phyloP scores from a whole-genome alignment of 345 rosid species.

The Eucalyptus cladocalyx region DNA sequence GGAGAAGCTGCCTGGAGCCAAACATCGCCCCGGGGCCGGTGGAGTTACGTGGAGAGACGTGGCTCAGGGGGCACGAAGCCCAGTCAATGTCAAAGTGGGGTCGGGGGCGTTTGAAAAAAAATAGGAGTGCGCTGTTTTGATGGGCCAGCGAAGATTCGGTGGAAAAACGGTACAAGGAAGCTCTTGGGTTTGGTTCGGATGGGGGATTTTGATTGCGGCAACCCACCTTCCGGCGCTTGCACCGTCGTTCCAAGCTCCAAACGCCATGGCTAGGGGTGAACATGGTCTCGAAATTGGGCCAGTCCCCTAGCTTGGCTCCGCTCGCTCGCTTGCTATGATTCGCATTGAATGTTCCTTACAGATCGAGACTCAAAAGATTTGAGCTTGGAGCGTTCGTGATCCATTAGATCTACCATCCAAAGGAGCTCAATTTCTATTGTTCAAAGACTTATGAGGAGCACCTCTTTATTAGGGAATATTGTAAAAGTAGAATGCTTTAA shows the following conservation, averaged over 20 bases:
- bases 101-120: not conserved
- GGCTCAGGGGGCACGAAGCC: not conserved
- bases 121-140: not conserved
- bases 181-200: not conserved
- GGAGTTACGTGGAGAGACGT: not conserved
- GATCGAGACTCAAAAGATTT: fast-evolving
- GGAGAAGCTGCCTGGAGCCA: not conserved
- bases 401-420: not conserved
- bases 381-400: not conserved
- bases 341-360: fast-evolving
- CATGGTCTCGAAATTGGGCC: not conserved
- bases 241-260: not conserved
- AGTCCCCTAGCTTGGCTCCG: too few relatives aligned
- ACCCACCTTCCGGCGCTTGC: not conserved
- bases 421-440: not conserved
- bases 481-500: too few relatives aligned
- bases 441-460: not conserved
- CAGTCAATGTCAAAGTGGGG: not conserved
- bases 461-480: not conserved
- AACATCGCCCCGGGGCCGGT: not conserved
- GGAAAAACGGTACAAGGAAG: not conserved
- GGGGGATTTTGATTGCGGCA: not conserved
- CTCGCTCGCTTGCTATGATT: fast-evolving
- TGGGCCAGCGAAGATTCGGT: not conserved
- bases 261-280: not conserved